A percentile compares a stretch with the other conserved stretches of the same genome.
Conservation (phyloP, 257 asterid species). For the Rhazya stricta region DNA sequence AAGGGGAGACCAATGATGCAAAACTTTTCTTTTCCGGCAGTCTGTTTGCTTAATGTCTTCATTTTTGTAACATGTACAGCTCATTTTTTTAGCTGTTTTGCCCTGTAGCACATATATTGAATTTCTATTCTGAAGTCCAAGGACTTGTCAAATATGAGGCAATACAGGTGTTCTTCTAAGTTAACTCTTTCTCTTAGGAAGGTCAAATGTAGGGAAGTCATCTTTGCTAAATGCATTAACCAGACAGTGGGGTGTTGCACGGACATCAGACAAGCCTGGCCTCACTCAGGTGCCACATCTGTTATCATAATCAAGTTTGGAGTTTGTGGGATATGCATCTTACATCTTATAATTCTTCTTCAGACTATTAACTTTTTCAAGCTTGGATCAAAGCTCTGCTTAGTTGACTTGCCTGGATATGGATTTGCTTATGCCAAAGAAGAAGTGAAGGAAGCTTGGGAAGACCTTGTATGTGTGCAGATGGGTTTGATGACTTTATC, state of each 20-base stretch:
- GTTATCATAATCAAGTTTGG: slow-evolving; percentile 15
- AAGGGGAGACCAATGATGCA: neutral
- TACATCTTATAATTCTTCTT: slow-evolving; percentile 30
- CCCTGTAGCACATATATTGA: neutral
- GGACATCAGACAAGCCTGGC: slow-evolving; percentile 99
- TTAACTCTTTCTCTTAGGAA: slow-evolving; percentile 42
- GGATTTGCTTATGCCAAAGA: slow-evolving; percentile 99
- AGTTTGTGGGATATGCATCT: slow-evolving; percentile 14
- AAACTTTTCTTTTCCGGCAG: neutral
- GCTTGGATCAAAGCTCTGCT: slow-evolving; percentile 67
- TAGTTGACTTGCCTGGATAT: slow-evolving; percentile 98
- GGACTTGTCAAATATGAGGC: neutral
- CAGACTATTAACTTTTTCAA: slow-evolving; percentile 83
- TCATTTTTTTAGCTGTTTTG: neutral
- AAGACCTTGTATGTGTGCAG: slow-evolving; percentile 79
- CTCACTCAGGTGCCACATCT: slow-evolving; percentile 73
- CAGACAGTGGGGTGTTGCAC: slow-evolving; percentile 94
- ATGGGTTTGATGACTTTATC: slow-evolving; percentile 14
- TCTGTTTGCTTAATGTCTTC: slow-evolving; percentile 1
- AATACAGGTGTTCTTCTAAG: neutral
- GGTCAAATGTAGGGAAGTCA: slow-evolving; percentile 97
- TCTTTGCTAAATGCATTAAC: slow-evolving; percentile 85
- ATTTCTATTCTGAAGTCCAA: neutral
- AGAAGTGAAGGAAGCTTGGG: slow-evolving; percentile 96
- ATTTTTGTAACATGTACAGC: neutral